Conservation (phyloP, 257 asterid species). For the Penstemon davidsonii region DNA sequence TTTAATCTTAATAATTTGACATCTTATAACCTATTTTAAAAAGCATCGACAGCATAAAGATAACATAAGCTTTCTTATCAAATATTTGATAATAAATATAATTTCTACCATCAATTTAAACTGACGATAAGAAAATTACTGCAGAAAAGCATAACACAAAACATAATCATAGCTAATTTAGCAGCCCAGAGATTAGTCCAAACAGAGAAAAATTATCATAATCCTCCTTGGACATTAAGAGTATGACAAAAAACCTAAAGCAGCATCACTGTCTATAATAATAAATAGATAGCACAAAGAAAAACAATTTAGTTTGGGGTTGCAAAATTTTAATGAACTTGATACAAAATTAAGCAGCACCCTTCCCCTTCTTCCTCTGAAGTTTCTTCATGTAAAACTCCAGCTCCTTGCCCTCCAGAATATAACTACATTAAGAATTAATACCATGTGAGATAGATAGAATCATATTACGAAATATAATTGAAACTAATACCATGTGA, state of each 20-base stretch:
- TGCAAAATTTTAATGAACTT: neutral
- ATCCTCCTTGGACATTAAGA: neutral
- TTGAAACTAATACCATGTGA: neutral
- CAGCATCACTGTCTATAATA: neutral
- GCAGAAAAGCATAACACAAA: neutral
- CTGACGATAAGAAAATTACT: too few species aligned
- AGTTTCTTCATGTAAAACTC: constrained; percentile 45
- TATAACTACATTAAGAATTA: constrained; percentile 21
- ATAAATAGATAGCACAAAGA: neutral
- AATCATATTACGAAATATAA: neutral
- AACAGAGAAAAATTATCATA: neutral
- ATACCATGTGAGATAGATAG: neutral
- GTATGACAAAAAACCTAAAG: neutral
- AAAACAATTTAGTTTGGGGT: neutral
- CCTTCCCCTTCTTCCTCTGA: constrained; percentile 43
- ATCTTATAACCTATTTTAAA: too few species aligned
- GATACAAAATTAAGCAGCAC: constrained; percentile 25
- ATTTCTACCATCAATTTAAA: too few species aligned
- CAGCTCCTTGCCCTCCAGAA: constrained; percentile 44
- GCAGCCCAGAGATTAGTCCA: neutral
- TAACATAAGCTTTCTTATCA: too few species aligned
- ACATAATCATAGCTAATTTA: neutral
- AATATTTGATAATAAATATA: too few species aligned
- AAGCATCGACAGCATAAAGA: too few species aligned
- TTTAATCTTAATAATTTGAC: too few species aligned